Base-by-base conservation (phyloP, 2,329 filamentous ascomycete species). In the Colletotrichum chrysophilum region DNA sequence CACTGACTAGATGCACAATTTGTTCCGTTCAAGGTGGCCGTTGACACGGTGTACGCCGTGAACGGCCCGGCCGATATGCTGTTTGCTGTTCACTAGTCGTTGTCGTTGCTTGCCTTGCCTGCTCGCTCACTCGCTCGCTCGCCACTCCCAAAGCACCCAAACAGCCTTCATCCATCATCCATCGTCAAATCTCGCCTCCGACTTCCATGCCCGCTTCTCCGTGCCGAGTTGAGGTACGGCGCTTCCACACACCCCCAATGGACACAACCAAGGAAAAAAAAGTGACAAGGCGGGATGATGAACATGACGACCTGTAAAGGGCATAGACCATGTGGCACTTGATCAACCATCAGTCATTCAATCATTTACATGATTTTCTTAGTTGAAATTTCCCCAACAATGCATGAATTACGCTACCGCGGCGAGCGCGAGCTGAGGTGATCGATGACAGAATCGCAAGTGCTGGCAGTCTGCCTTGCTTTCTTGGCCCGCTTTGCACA, bases 181-280 rank as follows among this genome's bases (percentile, higher is more conserved):
- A 26, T 61, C 34, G 28, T 34, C 24, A 48, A 48, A 73, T 75
- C 64, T 73, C 73, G 73, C 70, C 64, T 75, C 64, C 64, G 48
- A 73, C 38, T 68, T 72, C 73, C 73, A 48, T 73, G 64, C 73
- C 70, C 21, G 32, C 48, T 69, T 28, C 58, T 24, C 28, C 69
- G 62, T 72, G 72, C 72, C 73, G 73, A 67, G 32, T 55, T 69
- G 66, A 55, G 66, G 36, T 60, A 24, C 21, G 26, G 58, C 67
- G 68, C 68, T 64, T 70, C 56, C 58, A 70, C 68, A 36, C 67
- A 64, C 68, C 58, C 68, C 36, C 28, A 30, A 38, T n/a, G 38
- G 38, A 43, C 38, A 43, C 16, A n/a, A 18, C 38, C 38, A 43
- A 38, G 14, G 4, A 18, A 36, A 38, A 38, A 38, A 43, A 43